Percentiles rank a stretch among this genome's conserved stretches.
These are phyloP conservation scores for Suillus paluster DNA, from an alignment of 768 basidiomycete genomes.

Conservation along the genomic window DNA sequence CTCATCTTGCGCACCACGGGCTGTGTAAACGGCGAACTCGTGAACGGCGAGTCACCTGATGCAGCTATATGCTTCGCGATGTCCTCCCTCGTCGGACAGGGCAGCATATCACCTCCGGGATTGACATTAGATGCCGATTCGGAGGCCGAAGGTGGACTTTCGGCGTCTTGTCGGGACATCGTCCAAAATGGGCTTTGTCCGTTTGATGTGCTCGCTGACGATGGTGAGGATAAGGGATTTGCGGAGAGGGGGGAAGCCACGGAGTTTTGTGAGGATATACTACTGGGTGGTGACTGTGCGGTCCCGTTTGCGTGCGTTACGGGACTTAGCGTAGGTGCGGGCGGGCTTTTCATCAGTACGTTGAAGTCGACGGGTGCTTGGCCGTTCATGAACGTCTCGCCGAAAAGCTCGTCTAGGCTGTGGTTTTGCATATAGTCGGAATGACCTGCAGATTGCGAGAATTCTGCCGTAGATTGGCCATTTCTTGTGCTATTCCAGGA, in stretches of 20 bases:
- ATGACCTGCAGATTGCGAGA: conserved; percentile 21
- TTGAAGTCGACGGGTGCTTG: conserved; percentile 39
- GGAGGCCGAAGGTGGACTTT: conserved; percentile 44
- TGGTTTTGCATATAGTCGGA: conserved; percentile 30
- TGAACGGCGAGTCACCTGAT: conserved; percentile 67
- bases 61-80: conserved; percentile 52
- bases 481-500: conserved; percentile 26
- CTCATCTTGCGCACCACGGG: conserved; percentile 45
- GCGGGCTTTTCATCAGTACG: conserved; percentile 36
- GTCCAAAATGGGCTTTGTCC: conserved; percentile 33
- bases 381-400: conserved; percentile 39
- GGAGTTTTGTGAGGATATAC: conserved; percentile 15
- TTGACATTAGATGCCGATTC: conserved; percentile 32
- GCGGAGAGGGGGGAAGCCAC: conserved; percentile 21
- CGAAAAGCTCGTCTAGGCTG: conserved; percentile 51
- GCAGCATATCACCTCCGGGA: conserved; percentile 38
- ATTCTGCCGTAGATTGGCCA: conserved; percentile 33
- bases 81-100: conserved; percentile 49
- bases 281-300: conserved; percentile 18
- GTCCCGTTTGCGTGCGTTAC: conserved; percentile 48
- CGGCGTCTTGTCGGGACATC: conserved; percentile 24
- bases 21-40: conserved; percentile 28
- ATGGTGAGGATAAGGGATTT: conserved; percentile 20
- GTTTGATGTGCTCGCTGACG: conserved; percentile 30
- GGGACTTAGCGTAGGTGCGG: conserved; percentile 49